Evolutionary conservation across 2,329 filamentous ascomycete genomes (phyloP).

Genomic region (Lachnellula cervina): DNA sequence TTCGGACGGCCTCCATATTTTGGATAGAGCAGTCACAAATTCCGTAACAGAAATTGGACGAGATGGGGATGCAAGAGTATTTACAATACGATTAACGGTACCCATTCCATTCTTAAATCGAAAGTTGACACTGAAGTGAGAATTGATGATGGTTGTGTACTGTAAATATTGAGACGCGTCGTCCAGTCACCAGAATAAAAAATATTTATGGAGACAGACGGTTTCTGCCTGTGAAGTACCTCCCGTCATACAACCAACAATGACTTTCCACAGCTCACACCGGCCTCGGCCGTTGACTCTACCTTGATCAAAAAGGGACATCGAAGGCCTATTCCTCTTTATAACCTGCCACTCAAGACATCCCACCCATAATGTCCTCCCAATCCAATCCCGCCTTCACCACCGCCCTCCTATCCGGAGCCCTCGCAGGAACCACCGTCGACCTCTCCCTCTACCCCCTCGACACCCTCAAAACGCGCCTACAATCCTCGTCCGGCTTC

Average conservation of each 20-base stretch:
- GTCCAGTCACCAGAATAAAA: constrained; percentile 6
- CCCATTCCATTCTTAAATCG: constrained; percentile 36
- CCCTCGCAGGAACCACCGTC: constrained; percentile 88
- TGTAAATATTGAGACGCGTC: not conserved
- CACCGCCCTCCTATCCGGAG: constrained; percentile 70
- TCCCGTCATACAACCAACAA: constrained; percentile 11
- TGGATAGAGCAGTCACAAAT: not conserved
- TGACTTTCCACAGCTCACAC: constrained; percentile 12
- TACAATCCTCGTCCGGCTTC: constrained; percentile 78
- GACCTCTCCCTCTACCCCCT: constrained; percentile 96
- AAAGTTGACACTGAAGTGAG: not conserved
- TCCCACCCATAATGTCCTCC: constrained; percentile 10
- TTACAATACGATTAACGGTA: constrained; percentile 12
- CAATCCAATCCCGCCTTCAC: constrained; percentile 45
- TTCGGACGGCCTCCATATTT: constrained; percentile 1
- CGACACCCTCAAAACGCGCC: constrained; percentile 96
- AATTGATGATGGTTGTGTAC: not conserved
- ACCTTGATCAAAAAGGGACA: not conserved
- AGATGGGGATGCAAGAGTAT: not conserved
- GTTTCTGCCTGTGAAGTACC: not conserved
- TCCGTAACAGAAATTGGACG: not conserved
- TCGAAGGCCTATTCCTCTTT: not conserved
- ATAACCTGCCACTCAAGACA: not conserved
- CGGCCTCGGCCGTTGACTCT: constrained; percentile 22
- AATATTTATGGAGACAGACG: constrained; percentile 5